Base-by-base conservation (phyloP, 306 rosid species). In the Glycine latifolia region DNA sequence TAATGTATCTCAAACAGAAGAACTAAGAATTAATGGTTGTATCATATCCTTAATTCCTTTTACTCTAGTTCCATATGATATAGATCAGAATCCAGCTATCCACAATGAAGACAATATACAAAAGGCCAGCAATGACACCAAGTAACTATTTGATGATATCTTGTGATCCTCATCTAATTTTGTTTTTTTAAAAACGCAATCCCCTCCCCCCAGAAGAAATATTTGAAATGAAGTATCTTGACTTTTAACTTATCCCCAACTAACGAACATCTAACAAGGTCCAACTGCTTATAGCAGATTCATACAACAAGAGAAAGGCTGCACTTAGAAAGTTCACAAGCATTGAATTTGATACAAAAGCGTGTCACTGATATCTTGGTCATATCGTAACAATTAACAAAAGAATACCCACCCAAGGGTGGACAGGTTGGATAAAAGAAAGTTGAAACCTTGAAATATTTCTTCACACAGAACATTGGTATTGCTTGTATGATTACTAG, bases 21-120 rank as follows among this genome's bases (percentile, higher is more conserved):
- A 74, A 71, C 63, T n/a, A 80, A 16, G 8, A 80, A 43, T 47
- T 48, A 35, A 49, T 47, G 79, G 41, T 37, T 60, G 33, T 16
- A 46, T 16, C 11, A 1, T 56, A 58, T 66, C 67, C 16, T 26
- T 26, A 26, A 26, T 26, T 26, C 31, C 31, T 26, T 26, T 26
- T 26, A 26, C 31, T 26, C 31, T 26, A 26, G 31, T 26, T 26
- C 31, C 31, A 26, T 1, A 26, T 26, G 31, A 26, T 26, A 26
- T 2, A 26, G 31, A 26, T 26, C 31, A 26, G 31, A 26, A 26
- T 26, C 31, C 31, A 26, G 31, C 1, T 26, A 26, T 26, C 31
- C 31, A 26, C 31, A 26, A 26, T 26, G 31, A 26, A 26, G 31
- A 26, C 2, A 26, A 26, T 26, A 2, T 26, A 26, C 31, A 26